Evolutionary conservation across 176 grass and related monocot genomes (phyloP).

Genomic region (Eragrostis nindensis): DNA sequence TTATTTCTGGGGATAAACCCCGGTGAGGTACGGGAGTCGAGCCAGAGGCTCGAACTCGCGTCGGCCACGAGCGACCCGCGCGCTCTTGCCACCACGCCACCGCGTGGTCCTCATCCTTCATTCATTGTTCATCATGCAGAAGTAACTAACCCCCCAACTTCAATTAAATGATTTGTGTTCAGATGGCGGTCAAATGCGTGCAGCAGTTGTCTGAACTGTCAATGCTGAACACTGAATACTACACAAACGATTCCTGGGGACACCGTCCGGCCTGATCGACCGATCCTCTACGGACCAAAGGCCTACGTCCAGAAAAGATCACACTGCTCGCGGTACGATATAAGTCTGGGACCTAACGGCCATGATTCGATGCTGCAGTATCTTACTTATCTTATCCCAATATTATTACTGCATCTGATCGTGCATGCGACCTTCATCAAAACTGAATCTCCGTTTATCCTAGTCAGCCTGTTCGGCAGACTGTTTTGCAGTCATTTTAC

Average conservation of each 20-base stretch:
- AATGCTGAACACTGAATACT: not conserved
- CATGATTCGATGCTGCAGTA: not conserved
- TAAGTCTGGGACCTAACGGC: not conserved
- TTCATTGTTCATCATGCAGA: not conserved
- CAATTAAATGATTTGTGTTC: not conserved
- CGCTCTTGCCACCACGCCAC: too few species aligned
- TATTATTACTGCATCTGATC: not conserved
- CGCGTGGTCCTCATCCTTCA: too few species aligned
- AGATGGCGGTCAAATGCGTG: not conserved
- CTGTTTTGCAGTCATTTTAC: too few species aligned
- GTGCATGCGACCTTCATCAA: not conserved
- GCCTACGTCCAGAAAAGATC: not conserved
- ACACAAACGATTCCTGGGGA: not conserved
- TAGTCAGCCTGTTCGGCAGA: too few species aligned
- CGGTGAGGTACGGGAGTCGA: too few species aligned
- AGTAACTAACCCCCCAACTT: not conserved
- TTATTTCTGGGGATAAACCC: too few species aligned
- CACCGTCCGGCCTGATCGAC: not conserved
- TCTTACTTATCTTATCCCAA: not conserved
- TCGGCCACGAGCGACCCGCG: too few species aligned
- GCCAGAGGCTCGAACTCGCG: too few species aligned
- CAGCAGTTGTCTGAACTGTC: not conserved
- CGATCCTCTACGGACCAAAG: not conserved
- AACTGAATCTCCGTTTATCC: not conserved
- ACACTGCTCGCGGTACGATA: not conserved